Base-by-base conservation (phyloP, 2,329 filamentous ascomycete species). In the Lachnellula occidentalis region DNA sequence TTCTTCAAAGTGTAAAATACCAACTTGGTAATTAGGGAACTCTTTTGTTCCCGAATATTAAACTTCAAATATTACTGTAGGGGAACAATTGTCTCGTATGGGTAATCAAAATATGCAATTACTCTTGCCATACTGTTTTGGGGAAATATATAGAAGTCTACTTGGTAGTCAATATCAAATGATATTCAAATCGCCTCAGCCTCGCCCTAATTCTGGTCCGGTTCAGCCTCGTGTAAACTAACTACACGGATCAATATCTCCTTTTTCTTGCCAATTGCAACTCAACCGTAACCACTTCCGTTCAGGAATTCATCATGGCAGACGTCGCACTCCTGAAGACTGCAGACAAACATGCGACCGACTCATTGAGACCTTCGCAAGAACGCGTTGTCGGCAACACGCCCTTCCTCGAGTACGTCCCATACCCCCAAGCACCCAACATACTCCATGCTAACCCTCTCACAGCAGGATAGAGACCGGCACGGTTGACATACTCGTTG, bases 401-500 rank as follows among this genome's bases (percentile, higher is more conserved):
- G 34, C 34, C 47, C 17, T 36, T 36, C 47, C 34, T 49, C 31
- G n/a, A 39, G 34, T 22, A 37, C 45, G 45, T 19, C 34, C 15
- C 2, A 14, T 12, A 1, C 12, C 19, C 14, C 27, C 31, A 21
- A 21, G 22, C 6, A 27, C 24, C 15, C 41, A n/a, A 2, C 19
- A 15, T 34, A 21, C 34, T 15, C 7, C 24, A 27, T 14, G 34
- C 19, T 43, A 8, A 41, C 34, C 27, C 21, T 19, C 11, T 21
- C 21, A 34, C 19, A 51, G 48, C n/a, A 12, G 11, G n/a, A 5
- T 49, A 12, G 51, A 51, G 19, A 14, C 19, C 31, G 51, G 58
- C 4, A 58, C 60, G 34, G 54, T 63, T 4, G 43, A 59, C 4
- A 15, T 61, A 4, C 48, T 54, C 21, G 60, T 61, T n/a, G 58